These are phyloP conservation scores for Sonneratia alba DNA, from an alignment of 345 rosid species.

Conservation along the genomic window DNA sequence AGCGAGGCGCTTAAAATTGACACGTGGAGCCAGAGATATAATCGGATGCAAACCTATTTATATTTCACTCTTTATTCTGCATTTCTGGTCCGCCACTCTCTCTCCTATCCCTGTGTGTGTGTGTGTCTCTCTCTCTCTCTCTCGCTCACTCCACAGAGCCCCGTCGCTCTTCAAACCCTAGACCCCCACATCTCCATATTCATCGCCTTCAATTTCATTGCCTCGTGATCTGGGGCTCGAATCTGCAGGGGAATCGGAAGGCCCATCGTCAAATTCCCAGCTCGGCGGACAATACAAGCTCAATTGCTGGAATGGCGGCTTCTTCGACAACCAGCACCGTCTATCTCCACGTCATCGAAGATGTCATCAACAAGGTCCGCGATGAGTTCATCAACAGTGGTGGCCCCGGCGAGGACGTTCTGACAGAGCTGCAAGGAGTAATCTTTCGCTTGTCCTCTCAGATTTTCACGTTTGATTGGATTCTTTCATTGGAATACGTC, in stretches of 20 bases:
- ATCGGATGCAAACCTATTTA: conserved; percentile 99
- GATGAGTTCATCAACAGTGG: conserved; percentile 77
- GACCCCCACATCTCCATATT: background rate
- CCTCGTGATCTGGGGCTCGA: background rate
- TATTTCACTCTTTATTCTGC: conserved; percentile 57
- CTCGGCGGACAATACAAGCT: background rate
- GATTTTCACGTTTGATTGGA: background rate
- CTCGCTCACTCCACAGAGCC: background rate
- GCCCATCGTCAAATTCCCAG: background rate
- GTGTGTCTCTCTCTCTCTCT: background rate
- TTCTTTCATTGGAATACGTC: background rate
- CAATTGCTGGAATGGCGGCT: conserved; percentile 34
- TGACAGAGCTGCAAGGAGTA: conserved; percentile 87
- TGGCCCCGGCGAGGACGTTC: conserved; percentile 83
- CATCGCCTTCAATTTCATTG: background rate
- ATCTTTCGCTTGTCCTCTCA: conserved; percentile 8
- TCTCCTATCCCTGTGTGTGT: background rate
- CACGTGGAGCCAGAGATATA: conserved; percentile 52
- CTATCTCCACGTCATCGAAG: conserved; percentile 87
- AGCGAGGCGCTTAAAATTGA: conserved; percentile 19
- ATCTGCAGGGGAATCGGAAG: background rate
- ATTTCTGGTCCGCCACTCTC: conserved; percentile 26
- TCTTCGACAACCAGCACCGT: conserved; percentile 55
- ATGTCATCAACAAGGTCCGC: conserved; percentile 80
- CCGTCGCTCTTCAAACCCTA: conserved; percentile 5